Evolutionary conservation across 1,139 yeast genomes (phyloP).

Genomic region (Suhomyces wounanorum): DNA sequence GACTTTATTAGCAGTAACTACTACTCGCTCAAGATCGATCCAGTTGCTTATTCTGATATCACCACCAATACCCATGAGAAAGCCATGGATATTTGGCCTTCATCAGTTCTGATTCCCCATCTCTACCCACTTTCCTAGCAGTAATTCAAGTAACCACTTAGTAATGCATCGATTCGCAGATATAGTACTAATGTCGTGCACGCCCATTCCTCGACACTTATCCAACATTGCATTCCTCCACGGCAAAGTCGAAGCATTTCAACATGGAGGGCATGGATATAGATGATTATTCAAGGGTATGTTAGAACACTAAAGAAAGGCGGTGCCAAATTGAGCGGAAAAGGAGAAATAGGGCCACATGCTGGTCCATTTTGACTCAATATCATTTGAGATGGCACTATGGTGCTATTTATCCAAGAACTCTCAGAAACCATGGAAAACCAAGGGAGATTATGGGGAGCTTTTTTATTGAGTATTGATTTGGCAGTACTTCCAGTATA

Average conservation of each 20-base stretch:
- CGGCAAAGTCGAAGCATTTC: conserved; percentile 2
- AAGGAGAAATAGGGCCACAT: neutral
- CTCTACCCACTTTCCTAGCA: neutral
- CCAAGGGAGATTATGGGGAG: neutral
- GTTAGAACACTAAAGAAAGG: conserved; percentile 21
- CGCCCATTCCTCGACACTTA: conserved; percentile 8
- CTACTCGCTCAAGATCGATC: no score
- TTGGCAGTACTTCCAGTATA: neutral
- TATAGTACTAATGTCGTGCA: conserved; percentile 3
- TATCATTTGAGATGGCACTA: neutral
- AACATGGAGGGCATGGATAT: conserved; percentile 56
- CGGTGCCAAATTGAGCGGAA: neutral
- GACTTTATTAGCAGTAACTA: neutral
- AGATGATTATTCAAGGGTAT: conserved; percentile 56
- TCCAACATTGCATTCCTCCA: conserved; percentile 3
- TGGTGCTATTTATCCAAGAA: neutral
- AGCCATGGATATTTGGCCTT: neutral
- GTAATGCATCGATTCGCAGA: conserved; percentile 5
- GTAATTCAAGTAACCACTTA: neutral
- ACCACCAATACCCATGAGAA: neutral
- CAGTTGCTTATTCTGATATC: neutral
- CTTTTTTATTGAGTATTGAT: neutral
- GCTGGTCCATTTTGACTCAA: neutral
- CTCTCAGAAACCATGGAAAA: neutral
- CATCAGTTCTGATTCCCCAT: no score